Conservation (phyloP, 768 basidiomycete genomes). For the Boletus pseudopeckii region DNA sequence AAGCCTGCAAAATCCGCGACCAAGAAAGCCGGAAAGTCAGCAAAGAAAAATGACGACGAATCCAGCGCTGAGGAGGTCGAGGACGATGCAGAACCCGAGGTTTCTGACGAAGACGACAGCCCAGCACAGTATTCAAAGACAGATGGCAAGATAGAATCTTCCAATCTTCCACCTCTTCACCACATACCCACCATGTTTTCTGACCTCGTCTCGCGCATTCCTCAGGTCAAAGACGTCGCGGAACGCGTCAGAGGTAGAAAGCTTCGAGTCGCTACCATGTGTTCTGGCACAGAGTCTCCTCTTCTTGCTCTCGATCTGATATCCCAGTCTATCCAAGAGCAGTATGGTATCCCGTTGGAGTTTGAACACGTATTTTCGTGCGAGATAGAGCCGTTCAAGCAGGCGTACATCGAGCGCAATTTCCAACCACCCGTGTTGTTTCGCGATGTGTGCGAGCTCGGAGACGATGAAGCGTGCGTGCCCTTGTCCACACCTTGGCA, state of each 20-base stretch:
- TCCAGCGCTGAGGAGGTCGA: constrained; percentile 31
- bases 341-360: constrained; percentile 59
- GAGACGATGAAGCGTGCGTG: constrained; percentile 70
- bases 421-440: constrained; percentile 91
- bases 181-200: constrained; percentile 70
- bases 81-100: constrained; percentile 34
- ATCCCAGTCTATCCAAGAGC: constrained; percentile 67
- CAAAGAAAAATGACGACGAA: constrained; percentile 31
- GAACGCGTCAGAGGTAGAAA: constrained; percentile 72
- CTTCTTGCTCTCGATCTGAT: constrained; percentile 87
- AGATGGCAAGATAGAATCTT: constrained; percentile 46
- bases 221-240: constrained; percentile 63
- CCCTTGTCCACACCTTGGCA: background rate
- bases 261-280: constrained; percentile 95
- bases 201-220: constrained; percentile 65
- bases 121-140: constrained; percentile 37
- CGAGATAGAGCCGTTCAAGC: constrained; percentile 96
- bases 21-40: constrained; percentile 31
- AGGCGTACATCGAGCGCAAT: constrained; percentile 96
- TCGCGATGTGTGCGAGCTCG: constrained; percentile 90
- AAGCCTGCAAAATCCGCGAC: constrained; percentile 20
- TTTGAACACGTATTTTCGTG: constrained; percentile 95
- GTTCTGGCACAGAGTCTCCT: constrained; percentile 94
- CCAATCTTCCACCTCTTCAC: constrained; percentile 73
- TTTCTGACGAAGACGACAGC: constrained; percentile 30